Conservation (phyloP, 2,329 filamentous ascomycete genomes). For the Xylariaceae sp. region DNA sequence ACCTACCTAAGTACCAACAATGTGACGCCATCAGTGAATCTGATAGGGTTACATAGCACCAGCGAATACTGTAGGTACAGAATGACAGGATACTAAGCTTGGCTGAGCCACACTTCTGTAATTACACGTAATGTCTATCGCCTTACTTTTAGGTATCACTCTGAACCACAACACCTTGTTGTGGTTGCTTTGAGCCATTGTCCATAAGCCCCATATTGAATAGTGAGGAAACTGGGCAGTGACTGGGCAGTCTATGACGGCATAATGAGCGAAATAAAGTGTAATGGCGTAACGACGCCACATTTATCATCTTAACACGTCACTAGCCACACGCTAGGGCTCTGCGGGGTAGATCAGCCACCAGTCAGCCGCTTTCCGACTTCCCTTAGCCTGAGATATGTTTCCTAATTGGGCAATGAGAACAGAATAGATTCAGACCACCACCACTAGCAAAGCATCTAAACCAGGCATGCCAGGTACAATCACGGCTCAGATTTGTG, state of each 20-base stretch:
- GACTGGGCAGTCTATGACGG: conserved; percentile 35
- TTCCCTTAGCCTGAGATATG: not conserved
- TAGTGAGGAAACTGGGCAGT: conserved; percentile 24
- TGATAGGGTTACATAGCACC: too few relatives aligned
- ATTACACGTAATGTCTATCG: too few relatives aligned
- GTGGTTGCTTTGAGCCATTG: too few relatives aligned
- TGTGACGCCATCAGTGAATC: too few relatives aligned
- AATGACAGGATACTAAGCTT: too few relatives aligned
- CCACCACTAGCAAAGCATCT: not conserved
- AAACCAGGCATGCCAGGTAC: not conserved
- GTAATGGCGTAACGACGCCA: conserved; percentile 29
- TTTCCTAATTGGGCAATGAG: conserved; percentile 18
- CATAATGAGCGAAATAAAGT: conserved; percentile 24
- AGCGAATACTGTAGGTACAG: not conserved
- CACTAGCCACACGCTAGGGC: conserved; percentile 20
- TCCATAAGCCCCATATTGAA: too few relatives aligned
- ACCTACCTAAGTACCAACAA: too few relatives aligned
- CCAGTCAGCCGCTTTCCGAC: conserved; percentile 21
- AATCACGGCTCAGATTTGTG: not conserved
- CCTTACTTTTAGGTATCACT: too few relatives aligned
- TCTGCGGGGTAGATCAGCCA: conserved; percentile 17
- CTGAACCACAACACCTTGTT: too few relatives aligned
- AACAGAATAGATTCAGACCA: not conserved
- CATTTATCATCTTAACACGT: conserved; percentile 17
- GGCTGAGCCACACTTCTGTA: too few relatives aligned